Evolutionary conservation across 768 basidiomycete species (phyloP), one percentile per base, ranked within the genome.

Genomic region (Piloderma croceum): DNA sequence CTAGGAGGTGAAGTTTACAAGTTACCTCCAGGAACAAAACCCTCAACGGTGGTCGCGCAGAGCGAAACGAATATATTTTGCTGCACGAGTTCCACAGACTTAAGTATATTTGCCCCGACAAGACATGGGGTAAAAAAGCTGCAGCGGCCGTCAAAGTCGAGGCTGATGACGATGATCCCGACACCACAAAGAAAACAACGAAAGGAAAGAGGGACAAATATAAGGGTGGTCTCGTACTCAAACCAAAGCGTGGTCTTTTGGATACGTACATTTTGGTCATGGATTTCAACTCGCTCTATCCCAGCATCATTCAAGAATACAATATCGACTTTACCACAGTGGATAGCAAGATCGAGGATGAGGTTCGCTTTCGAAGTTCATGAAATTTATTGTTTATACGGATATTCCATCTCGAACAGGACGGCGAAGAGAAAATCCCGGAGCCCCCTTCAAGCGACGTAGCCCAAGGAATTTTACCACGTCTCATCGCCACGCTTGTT

Each of bases 271-370:
- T 98, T 62, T 74, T 99, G 13, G 96, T 99, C 62, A 99, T 99
- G 96, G 96, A 99, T 62, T 99, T 98, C 81, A 99, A 99, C 64
- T 96, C 92, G 45, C 72, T 99, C 41, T 99, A 99, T 59, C 96
- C 96, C 5, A 92, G 89, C 60, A 99, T 99, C 69, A 99, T 99
- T 35, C 96, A 98, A 56, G 96, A 99, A 69, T 99, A 89, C 58
- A 98, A 99, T 59, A 98, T 99, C 50, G 96, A 98, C 64, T 98
- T 98, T 54, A 98, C 96, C 7, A 99, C 96, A 0, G 83, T 98
- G 15, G 86, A 90, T 33, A n/a, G n/a, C n/a, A 75, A 76, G 40
- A 68, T 74, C 6, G 79, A 79, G 19, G 68, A 71, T 43, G 77
- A 77, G 54, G 85, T 65, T 44, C 41, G 70, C 61, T 9, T 29